Evolutionary conservation across 1,284 basidiomycete species (phyloP), one percentile per base, ranked within the genome.

Genomic region (Sporisorium scitamineum): DNA sequence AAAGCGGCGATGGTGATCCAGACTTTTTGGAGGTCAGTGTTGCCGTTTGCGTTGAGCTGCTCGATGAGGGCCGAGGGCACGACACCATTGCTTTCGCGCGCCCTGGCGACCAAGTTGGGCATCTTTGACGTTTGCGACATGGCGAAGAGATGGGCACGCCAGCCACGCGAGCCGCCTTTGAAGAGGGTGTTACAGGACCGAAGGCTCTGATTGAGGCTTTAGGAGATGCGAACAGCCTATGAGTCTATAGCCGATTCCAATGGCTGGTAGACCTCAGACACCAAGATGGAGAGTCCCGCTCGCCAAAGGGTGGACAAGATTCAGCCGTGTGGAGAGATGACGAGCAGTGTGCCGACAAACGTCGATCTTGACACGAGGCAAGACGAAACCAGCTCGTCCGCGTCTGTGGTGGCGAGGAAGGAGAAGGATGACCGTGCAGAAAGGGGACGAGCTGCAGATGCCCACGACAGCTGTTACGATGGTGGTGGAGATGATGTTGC

Each of bases 1-100:
- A 81, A 84, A 18, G 76, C 65, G 44, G 47, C 82, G 13, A 76
- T 56, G 34, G 76, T 77, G 51, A 83, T 74, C 10, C 27, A 54
- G 2, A 82, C 78, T 20, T 76, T 76, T 44, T 61, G 45, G 20
- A 62, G 29, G 41, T 76, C 64, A 47, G 73, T 76, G 18, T 37
- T 55, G 26, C 73, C 73, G 58, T 71, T 62, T 24, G 69, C 44
- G 34, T 76, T 76, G 69, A 76, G 69, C 44, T 76, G 69, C 32
- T 76, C 54, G 44, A 71, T 76, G 39, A 76, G 64, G 0, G 58
- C 56, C 3, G 26, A 32, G 18, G 73, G 73, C 1, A 76, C 64
- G 27, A 62, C 60, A 27, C 66, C 58, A 29, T 44, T 53, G 29
- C 52, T 29, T n/a, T 57, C 48, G 14, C 60, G 44, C n/a, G 61